phyloP scores from a whole-genome alignment of 306 rosid genomes.

The Herpetospermum pedunculosum region DNA sequence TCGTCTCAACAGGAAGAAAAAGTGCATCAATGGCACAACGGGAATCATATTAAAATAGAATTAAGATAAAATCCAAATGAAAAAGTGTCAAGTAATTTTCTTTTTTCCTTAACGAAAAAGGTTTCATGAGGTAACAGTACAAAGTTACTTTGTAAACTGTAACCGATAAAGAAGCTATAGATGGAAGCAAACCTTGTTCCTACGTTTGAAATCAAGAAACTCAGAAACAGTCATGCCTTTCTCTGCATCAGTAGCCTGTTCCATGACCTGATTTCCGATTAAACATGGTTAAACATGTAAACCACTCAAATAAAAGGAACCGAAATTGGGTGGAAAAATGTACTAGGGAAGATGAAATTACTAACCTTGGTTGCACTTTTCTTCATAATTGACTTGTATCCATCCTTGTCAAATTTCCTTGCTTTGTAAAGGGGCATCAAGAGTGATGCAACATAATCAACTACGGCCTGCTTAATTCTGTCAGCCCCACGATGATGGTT shows the following conservation, averaged over 20 bases:
- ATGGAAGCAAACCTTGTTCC: constrained; percentile 61
- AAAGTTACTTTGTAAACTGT: not conserved
- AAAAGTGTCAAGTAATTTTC: not conserved
- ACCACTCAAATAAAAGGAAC: too few species aligned
- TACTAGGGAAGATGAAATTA: constrained; percentile 9
- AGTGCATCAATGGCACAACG: not conserved
- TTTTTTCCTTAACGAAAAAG: constrained; percentile 9
- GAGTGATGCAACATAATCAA: constrained; percentile 90
- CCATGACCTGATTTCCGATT: constrained; percentile 77
- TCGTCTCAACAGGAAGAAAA: not conserved
- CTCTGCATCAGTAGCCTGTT: constrained; percentile 84
- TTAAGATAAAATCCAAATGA: constrained; percentile 1
- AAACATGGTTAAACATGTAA: constrained; percentile 7
- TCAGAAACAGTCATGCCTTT: constrained; percentile 71
- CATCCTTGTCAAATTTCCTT: constrained; percentile 84
- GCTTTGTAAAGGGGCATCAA: constrained; percentile 99
- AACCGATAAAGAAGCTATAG: not conserved
- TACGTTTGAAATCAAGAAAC: constrained; percentile 93
- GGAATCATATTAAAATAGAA: not conserved
- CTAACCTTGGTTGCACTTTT: constrained; percentile 93
- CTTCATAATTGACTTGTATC: constrained; percentile 98
- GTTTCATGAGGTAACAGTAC: not conserved
- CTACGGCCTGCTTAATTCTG: constrained; percentile 91
- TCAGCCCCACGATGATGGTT: constrained; percentile 76
- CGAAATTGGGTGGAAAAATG: constrained; percentile 12